Conservation (phyloP, 139 green algal species). For the Zygnema circumcarinatum region DNA sequence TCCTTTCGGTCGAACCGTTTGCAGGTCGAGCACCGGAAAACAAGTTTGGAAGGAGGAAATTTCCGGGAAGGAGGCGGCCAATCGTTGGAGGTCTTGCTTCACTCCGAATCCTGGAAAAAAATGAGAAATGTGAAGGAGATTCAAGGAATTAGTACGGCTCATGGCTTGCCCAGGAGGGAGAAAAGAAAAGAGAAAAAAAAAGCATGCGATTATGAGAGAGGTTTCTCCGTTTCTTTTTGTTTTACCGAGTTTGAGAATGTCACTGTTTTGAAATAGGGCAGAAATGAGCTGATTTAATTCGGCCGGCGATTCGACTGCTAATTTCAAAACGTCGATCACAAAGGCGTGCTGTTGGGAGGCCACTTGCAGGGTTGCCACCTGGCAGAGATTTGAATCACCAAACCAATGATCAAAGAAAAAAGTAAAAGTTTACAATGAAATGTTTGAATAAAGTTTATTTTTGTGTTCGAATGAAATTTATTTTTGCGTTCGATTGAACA, state of each 20-base stretch:
- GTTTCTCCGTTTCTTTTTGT: too few relatives aligned
- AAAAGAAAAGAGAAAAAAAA: slow-evolving; percentile 4
- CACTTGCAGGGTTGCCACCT: slow-evolving; percentile 4
- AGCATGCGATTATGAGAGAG: too few relatives aligned
- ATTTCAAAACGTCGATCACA: neutral
- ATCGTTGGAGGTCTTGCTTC: neutral
- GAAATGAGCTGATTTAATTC: neutral
- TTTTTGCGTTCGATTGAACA: too few relatives aligned
- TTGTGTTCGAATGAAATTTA: too few relatives aligned
- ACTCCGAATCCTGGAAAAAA: slow-evolving; percentile 11
- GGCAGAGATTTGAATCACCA: too few relatives aligned
- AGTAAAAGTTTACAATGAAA: too few relatives aligned
- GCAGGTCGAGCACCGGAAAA: neutral
- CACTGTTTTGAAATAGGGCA: neutral
- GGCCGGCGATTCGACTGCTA: neutral
- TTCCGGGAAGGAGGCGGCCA: neutral
- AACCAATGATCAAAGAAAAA: too few relatives aligned
- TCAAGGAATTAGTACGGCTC: too few relatives aligned
- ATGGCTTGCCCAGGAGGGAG: too few relatives aligned
- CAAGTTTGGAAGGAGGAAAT: neutral
- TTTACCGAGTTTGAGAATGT: slow-evolving; percentile 12
- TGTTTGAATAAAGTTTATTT: too few relatives aligned
- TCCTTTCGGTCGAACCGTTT: neutral
- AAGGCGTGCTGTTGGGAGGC: neutral
- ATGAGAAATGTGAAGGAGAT: too few relatives aligned